These are phyloP conservation scores for Pseudopyricularia cyperi DNA, from an alignment of 2,329 filamentous ascomycete species.

Conservation along the genomic window DNA sequence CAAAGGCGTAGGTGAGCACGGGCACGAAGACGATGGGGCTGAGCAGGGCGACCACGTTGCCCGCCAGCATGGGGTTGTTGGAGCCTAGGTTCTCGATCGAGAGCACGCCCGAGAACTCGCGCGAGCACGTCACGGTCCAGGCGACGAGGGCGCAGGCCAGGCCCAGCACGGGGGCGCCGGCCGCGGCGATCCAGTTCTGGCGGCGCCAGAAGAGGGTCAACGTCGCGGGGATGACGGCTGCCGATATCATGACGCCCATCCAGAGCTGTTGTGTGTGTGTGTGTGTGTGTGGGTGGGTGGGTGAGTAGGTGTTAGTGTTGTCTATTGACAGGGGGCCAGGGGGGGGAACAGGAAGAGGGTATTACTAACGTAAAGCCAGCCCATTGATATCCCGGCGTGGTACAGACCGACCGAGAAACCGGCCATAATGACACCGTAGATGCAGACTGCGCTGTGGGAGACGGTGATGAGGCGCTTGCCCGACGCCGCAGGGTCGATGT, in stretches of 20 bases:
- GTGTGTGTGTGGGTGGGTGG: background rate
- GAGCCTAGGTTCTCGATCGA: constrained; percentile 64
- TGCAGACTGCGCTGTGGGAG: constrained; percentile 58
- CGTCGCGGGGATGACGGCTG: constrained; percentile 71
- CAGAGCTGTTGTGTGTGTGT: background rate
- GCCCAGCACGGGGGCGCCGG: constrained; percentile 55
- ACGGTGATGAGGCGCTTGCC: constrained; percentile 70
- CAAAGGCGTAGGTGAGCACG: constrained; percentile 57
- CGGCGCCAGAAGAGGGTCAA: constrained; percentile 70
- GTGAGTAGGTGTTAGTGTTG: too few species aligned
- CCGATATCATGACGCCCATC: constrained; percentile 84
- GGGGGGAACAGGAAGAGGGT: background rate
- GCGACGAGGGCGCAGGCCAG: constrained; percentile 56
- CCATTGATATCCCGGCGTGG: constrained; percentile 71
- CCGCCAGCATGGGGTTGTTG: constrained; percentile 81
- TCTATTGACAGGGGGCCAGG: too few species aligned
- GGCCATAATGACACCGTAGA: constrained; percentile 61
- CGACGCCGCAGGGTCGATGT: constrained; percentile 65
- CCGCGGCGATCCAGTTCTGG: constrained; percentile 67
- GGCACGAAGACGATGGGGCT: constrained; percentile 65
- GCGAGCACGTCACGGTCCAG: constrained; percentile 61
- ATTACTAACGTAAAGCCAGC: constrained; percentile 37
- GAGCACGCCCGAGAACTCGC: constrained; percentile 54
- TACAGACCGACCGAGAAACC: constrained; percentile 63
- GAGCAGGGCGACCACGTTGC: constrained; percentile 72